phyloP scores from a whole-genome alignment of 768 basidiomycete genomes.

The Macrolepiota dolichaula region DNA sequence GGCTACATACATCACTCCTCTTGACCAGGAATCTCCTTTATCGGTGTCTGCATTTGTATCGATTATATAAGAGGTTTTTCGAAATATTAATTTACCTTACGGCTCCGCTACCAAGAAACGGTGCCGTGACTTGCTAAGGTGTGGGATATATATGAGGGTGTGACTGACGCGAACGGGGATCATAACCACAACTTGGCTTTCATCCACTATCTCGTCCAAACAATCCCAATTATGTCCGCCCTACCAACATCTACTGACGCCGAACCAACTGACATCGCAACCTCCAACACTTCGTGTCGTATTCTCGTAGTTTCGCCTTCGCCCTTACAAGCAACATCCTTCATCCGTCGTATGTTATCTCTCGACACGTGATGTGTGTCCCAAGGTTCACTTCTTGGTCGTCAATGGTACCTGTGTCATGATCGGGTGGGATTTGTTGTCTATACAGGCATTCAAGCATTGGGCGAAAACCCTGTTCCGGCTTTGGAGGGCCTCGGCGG shows the following conservation, averaged over 20 bases:
- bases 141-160: neutral
- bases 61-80: too few relatives aligned
- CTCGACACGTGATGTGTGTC: conserved; percentile 7
- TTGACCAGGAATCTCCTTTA: too few relatives aligned
- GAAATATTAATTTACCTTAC: too few relatives aligned
- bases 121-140: neutral
- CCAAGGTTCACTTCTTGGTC: conserved; percentile 11
- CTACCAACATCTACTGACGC: neutral
- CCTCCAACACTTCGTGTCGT: conserved; percentile 24
- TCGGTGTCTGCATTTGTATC: too few relatives aligned
- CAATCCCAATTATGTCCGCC: neutral
- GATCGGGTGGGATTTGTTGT: neutral
- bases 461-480: conserved; percentile 1
- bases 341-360: conserved; percentile 27
- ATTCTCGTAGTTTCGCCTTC: conserved; percentile 30
- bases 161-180: neutral
- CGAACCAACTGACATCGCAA: conserved; percentile 13
- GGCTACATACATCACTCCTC: too few relatives aligned
- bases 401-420: neutral
- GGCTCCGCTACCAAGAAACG: neutral
- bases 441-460: conserved; percentile 11
- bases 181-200: neutral
- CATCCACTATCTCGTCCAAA: neutral
- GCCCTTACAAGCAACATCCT: conserved; percentile 21
- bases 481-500: conserved; percentile 14